Evolutionary conservation across 192 early-diverging fungal species (phyloP).

Genomic region (Lobulomyces angularis): DNA sequence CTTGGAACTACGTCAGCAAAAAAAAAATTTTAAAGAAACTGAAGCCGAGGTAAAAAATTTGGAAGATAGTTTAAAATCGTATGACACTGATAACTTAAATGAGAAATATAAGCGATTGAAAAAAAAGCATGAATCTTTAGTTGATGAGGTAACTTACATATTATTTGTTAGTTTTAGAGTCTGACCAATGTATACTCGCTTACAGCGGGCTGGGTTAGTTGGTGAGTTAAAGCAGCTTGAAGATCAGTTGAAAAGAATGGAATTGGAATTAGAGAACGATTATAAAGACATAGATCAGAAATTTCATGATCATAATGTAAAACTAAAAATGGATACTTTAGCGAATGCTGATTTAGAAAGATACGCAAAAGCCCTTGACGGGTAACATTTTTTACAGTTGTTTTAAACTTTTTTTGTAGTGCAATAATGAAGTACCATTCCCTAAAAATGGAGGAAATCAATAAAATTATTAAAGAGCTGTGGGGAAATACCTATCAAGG

Average conservation of each 20-base stretch:
- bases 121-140: constrained; percentile 20
- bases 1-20: constrained; percentile 30
- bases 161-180: background rate
- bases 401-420: constrained; percentile 15
- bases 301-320: constrained; percentile 54
- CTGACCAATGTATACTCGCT: background rate
- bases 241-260: constrained; percentile 46
- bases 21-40: constrained; percentile 17
- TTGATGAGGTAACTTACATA: constrained; percentile 23
- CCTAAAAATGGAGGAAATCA: constrained; percentile 93
- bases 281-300: constrained; percentile 65
- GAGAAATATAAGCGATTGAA: constrained; percentile 16
- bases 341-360: constrained; percentile 70
- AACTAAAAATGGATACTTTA: constrained; percentile 63
- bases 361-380: constrained; percentile 72
- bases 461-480: constrained; percentile 88
- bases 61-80: constrained; percentile 18
- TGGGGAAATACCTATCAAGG: constrained; percentile 96
- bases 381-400: constrained; percentile 13
- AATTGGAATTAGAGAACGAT: constrained; percentile 53
- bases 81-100: constrained; percentile 14
- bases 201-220: constrained; percentile 37
- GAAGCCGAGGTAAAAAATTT: constrained; percentile 22
- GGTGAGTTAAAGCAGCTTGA: constrained; percentile 78
- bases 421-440: constrained; percentile 86